Evolutionary conservation across 495 filamentous ascomycete genomes (phyloP).

Genomic region (Haplographium delicatum): DNA sequence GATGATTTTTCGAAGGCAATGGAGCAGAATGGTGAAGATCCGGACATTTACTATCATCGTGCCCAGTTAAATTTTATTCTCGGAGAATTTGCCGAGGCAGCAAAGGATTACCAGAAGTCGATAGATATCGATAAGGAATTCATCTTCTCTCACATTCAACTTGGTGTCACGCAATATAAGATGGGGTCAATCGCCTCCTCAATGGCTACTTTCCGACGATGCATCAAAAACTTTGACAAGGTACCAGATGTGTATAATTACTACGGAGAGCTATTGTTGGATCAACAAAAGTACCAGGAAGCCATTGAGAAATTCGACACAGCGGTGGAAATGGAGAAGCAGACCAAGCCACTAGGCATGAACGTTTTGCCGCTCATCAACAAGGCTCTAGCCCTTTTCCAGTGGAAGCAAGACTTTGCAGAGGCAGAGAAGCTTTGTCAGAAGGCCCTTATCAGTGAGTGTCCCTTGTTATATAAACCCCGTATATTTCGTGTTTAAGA

Average conservation of each 20-base stretch:
- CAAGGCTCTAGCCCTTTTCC: conserved; percentile 94
- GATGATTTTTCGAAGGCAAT: conserved; percentile 85
- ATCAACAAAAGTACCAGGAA: conserved; percentile 91
- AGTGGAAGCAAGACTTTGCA: conserved; percentile 93
- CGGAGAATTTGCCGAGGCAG: conserved; percentile 83
- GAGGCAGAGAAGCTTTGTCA: conserved; percentile 96
- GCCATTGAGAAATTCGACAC: conserved; percentile 98
- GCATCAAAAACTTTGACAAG: conserved; percentile 96
- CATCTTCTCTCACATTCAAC: conserved; percentile 99
- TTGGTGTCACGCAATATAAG: conserved; percentile 99
- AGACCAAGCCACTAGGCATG: conserved; percentile 86
- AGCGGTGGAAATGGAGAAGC: conserved; percentile 96
- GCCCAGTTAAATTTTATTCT: conserved; percentile 98
- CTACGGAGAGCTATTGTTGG: conserved; percentile 95
- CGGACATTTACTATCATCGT: conserved; percentile 98
- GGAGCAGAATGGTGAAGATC: conserved; percentile 79
- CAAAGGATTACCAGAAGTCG: conserved; percentile 98
- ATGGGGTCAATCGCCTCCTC: conserved; percentile 97
- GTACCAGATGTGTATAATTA: conserved; percentile 99
- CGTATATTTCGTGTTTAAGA: too few relatives aligned
- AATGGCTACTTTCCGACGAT: conserved; percentile 95
- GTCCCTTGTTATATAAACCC: too few relatives aligned
- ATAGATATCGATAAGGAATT: conserved; percentile 94
- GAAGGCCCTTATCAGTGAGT: conserved; percentile 94
- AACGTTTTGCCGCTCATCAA: conserved; percentile 98